Evolutionary conservation across 805 yeast species (phyloP).

Genomic region (Cyberlindnera maritima): DNA sequence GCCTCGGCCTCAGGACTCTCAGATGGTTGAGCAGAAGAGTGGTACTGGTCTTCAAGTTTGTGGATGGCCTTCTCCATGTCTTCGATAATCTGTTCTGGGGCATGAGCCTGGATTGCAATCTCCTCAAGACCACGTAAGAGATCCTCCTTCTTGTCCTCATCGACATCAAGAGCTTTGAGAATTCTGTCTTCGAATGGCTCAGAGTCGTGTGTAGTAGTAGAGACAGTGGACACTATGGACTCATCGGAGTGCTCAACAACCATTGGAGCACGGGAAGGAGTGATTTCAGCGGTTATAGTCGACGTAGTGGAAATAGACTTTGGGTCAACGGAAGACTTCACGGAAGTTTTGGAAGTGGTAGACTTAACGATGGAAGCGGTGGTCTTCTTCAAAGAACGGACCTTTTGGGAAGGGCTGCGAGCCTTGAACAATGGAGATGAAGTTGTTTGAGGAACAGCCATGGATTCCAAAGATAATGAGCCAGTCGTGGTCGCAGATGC

Average conservation of each 20-base stretch:
- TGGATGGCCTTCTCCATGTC: constrained; percentile 3
- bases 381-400: neutral
- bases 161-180: neutral
- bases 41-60: neutral
- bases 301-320: too few relatives aligned
- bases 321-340: too few relatives aligned
- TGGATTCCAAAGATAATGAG: neutral
- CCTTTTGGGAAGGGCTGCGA: neutral
- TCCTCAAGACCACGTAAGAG: constrained; percentile 6
- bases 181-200: constrained; percentile 1
- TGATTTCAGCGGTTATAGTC: too few relatives aligned
- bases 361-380: neutral
- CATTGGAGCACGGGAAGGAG: neutral
- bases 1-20: neutral
- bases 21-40: neutral
- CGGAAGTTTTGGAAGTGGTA: neutral
- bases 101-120: constrained; percentile 1
- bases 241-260: neutral
- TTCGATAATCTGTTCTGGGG: constrained; percentile 7
- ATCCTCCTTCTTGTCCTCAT: constrained; percentile 2
- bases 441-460: neutral
- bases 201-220: neutral
- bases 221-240: neutral
- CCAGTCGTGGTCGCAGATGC: neutral
- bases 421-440: neutral